These are phyloP conservation scores for Eucalyptus cloeziana DNA, from an alignment of 345 rosid species.

Conservation along the genomic window DNA sequence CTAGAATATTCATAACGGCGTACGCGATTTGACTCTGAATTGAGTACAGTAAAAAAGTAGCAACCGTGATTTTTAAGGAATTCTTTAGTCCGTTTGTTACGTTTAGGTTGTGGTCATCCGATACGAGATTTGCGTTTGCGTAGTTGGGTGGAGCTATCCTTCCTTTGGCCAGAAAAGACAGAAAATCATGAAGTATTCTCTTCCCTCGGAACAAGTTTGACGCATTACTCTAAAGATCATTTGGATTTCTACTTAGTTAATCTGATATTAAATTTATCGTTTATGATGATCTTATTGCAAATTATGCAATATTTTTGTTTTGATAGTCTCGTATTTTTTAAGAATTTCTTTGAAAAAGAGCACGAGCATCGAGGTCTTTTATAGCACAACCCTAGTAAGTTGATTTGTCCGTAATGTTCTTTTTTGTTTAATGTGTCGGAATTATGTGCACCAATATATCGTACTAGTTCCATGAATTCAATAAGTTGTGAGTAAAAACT, in stretches of 20 bases:
- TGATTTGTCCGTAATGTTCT: neutral
- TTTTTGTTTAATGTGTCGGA: neutral
- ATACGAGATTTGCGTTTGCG: neutral
- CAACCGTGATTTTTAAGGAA: neutral
- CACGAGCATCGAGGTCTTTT: neutral
- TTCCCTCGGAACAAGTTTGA: neutral
- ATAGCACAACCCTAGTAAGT: neutral
- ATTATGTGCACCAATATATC: neutral
- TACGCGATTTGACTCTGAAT: neutral
- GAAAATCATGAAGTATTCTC: neutral
- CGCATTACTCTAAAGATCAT: neutral
- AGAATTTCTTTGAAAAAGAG: neutral
- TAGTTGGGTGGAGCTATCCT: neutral
- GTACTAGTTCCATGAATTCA: neutral
- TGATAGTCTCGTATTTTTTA: neutral
- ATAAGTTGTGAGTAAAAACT: neutral
- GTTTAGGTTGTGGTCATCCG: neutral
- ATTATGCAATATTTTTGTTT: neutral
- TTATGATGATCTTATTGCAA: neutral
- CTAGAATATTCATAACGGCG: neutral
- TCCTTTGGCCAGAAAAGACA: neutral
- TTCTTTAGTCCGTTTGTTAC: neutral
- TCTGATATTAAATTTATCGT: neutral
- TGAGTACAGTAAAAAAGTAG: neutral
- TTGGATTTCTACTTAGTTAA: neutral